These are phyloP conservation scores for Metrosideros polymorpha DNA, from an alignment of 441 rosid genomes.

Conservation along the genomic window DNA sequence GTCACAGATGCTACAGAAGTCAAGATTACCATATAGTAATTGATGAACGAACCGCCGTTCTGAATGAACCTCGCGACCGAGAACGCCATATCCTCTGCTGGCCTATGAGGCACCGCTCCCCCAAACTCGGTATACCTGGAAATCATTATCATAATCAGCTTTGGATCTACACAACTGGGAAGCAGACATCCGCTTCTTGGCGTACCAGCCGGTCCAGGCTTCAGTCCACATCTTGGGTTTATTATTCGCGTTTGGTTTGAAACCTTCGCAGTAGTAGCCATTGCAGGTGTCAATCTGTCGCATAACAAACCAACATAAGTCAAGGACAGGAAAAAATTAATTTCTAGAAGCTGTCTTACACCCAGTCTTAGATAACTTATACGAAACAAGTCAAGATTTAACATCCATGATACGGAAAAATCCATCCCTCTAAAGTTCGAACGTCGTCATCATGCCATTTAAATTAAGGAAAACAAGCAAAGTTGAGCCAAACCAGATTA, in stretches of 20 bases:
- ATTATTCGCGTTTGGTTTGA: neutral
- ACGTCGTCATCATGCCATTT: neutral
- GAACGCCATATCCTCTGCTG: slow-evolving; percentile 6
- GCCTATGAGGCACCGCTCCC: slow-evolving; percentile 4
- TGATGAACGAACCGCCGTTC: slow-evolving; percentile 1
- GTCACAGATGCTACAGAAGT: neutral
- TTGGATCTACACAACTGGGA: neutral
- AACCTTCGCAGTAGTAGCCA: neutral
- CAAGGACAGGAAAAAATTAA: neutral
- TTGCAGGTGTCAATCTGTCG: neutral
- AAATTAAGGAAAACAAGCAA: neutral
- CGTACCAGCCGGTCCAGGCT: neutral
- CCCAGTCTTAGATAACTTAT: neutral
- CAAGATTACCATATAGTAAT: slow-evolving; percentile 7
- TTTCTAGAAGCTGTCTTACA: neutral
- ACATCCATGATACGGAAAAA: neutral
- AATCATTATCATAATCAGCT: neutral
- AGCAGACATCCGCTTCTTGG: neutral
- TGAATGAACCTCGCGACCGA: slow-evolving; percentile 5
- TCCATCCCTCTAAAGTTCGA: neutral
- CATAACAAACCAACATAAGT: neutral
- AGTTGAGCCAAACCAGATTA: neutral
- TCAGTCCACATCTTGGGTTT: slow-evolving; percentile 6
- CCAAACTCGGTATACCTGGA: slow-evolving; percentile 10
- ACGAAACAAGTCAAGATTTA: neutral